These are phyloP conservation scores for Entamoeba invadens DNA, from an alignment of 208 protist genomes.

Conservation along the genomic window DNA sequence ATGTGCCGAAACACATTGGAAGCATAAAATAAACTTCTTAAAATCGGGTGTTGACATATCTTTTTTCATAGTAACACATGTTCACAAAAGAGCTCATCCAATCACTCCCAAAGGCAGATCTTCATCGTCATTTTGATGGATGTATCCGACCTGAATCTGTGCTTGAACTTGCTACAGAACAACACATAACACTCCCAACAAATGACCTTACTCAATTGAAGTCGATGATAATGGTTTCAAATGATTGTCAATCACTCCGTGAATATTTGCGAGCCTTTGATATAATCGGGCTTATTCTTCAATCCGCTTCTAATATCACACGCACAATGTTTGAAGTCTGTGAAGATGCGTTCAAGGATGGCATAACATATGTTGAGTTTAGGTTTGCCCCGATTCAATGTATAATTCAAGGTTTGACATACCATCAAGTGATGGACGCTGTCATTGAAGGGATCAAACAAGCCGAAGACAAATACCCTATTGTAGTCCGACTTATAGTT, in stretches of 20 bases:
- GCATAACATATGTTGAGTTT: constrained; percentile 19
- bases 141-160: not conserved
- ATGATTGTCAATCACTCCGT: not conserved
- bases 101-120: constrained; percentile 11
- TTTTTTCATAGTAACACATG: too few relatives aligned
- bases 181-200: not conserved
- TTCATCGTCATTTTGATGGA: constrained; percentile 23
- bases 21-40: too few relatives aligned
- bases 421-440: constrained; percentile 12
- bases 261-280: constrained; percentile 11
- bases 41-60: too few relatives aligned
- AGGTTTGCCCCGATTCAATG: constrained; percentile 20
- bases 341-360: constrained; percentile 22
- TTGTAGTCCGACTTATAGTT: constrained; percentile 14
- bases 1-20: too few relatives aligned
- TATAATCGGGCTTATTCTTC: not conserved
- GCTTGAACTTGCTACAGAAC: constrained; percentile 2
- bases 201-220: not conserved
- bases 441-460: not conserved
- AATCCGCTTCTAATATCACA: not conserved
- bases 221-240: not conserved
- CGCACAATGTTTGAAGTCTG: not conserved
- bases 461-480: not conserved
- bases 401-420: not conserved
- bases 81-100: not conserved